These are phyloP conservation scores for Rhynchospora tenuis DNA, from an alignment of 176 grass and related monocot genomes.

Conservation along the genomic window DNA sequence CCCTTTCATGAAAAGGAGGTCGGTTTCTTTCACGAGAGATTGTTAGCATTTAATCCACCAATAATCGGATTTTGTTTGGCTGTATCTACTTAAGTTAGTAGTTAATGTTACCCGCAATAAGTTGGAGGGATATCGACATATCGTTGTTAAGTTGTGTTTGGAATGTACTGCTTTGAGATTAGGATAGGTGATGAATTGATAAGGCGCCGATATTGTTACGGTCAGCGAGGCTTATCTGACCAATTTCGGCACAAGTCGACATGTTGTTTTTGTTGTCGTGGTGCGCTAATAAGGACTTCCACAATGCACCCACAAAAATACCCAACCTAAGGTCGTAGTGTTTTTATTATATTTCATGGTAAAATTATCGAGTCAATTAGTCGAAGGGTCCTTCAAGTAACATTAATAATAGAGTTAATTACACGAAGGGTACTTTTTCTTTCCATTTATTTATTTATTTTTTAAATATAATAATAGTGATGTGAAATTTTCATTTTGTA, in stretches of 20 bases:
- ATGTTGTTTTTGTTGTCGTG: background rate
- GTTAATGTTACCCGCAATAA: background rate
- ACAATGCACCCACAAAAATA: background rate
- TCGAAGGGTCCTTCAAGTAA: too few relatives aligned
- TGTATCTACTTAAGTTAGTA: background rate
- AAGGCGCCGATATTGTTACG: background rate
- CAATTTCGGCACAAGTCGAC: background rate
- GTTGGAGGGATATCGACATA: background rate
- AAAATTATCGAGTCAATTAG: too few relatives aligned
- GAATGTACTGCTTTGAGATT: constrained; percentile 7
- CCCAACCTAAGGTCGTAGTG: background rate
- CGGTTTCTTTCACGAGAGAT: too few relatives aligned
- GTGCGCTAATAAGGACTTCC: background rate
- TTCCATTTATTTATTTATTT: too few relatives aligned
- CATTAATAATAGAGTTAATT: too few relatives aligned
- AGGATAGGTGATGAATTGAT: background rate
- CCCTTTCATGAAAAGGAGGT: background rate
- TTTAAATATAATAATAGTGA: too few relatives aligned
- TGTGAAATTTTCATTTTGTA: too few relatives aligned
- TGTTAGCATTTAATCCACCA: background rate
- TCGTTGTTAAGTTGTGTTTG: background rate
- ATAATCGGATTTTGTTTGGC: background rate
- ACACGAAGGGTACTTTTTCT: too few relatives aligned
- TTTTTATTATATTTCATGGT: background rate
- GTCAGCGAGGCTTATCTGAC: background rate